These are phyloP conservation scores for Neofusicoccum sp. DNA, from an alignment of 2,329 filamentous ascomycete species.

Conservation along the genomic window DNA sequence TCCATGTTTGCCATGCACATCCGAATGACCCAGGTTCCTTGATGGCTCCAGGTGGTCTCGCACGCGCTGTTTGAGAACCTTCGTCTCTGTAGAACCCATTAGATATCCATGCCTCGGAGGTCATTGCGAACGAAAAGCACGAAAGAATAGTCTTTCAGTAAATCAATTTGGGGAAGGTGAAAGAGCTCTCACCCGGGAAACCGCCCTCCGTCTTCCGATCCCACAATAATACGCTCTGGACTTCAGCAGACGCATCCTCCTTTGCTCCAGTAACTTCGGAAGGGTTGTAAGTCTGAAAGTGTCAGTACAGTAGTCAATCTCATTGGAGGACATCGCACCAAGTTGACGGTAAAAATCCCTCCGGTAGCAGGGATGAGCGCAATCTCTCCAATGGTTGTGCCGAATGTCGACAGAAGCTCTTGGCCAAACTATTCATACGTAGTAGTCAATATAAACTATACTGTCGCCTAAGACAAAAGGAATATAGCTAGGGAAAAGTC, in stretches of 20 bases:
- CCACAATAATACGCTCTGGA: slow-evolving; percentile 69
- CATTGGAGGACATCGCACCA: slow-evolving; percentile 38
- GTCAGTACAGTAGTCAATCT: background rate
- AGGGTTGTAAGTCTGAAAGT: slow-evolving; percentile 2
- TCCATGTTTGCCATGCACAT: slow-evolving; percentile 44
- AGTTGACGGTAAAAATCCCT: slow-evolving; percentile 77
- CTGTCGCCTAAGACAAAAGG: background rate
- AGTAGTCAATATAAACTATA: background rate
- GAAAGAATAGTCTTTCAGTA: slow-evolving; percentile 3
- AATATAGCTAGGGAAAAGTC: background rate
- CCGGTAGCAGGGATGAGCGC: slow-evolving; percentile 83
- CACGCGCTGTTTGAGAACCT: slow-evolving; percentile 83
- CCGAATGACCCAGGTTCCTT: slow-evolving; percentile 74
- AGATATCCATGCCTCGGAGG: background rate
- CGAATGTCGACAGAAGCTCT: slow-evolving; percentile 93
- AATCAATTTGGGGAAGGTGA: background rate
- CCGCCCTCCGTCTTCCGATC: slow-evolving; percentile 84
- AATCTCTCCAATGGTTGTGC: slow-evolving; percentile 80
- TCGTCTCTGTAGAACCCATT: slow-evolving; percentile 63
- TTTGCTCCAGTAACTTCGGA: slow-evolving; percentile 6
- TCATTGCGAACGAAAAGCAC: background rate
- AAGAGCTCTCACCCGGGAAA: slow-evolving; percentile 66
- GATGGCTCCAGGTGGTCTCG: slow-evolving; percentile 80
- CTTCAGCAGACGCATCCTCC: slow-evolving; percentile 27
- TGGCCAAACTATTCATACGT: slow-evolving; percentile 76